These are phyloP conservation scores for Patellaria atrata DNA, from an alignment of 495 filamentous ascomycete genomes.

Conservation along the genomic window DNA sequence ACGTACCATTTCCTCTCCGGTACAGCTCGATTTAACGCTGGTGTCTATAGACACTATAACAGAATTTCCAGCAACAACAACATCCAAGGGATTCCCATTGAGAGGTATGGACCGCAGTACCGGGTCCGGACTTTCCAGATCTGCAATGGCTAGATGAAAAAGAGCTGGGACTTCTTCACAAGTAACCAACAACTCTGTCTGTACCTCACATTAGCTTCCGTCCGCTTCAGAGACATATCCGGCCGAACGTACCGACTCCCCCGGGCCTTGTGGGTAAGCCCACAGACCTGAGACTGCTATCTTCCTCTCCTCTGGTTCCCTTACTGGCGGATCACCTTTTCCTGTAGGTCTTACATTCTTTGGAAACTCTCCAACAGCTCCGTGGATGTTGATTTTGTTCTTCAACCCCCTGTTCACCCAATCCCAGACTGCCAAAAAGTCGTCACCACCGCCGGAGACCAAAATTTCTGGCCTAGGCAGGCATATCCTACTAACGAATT, in stretches of 20 bases:
- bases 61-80: constrained; percentile 5
- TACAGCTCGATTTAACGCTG: too few species aligned
- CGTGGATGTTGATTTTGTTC: constrained; percentile 38
- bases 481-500: constrained; percentile 67
- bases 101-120: constrained; percentile 6
- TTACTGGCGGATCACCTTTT: constrained; percentile 1
- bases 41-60: constrained; percentile 21
- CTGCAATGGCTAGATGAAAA: constrained; percentile 10
- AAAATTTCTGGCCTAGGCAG: constrained; percentile 45
- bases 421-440: constrained; percentile 64
- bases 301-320: constrained; percentile 2
- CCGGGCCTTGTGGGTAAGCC: constrained; percentile 11
- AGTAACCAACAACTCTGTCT: constrained; percentile 18
- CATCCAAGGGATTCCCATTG: constrained; percentile 20
- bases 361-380: constrained; percentile 23
- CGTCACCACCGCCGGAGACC: constrained; percentile 77
- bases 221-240: too few species aligned
- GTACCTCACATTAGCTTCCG: not conserved
- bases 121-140: not conserved
- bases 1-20: too few species aligned
- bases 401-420: constrained; percentile 47
- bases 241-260: too few species aligned
- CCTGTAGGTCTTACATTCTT: not conserved
- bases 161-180: constrained; percentile 24
- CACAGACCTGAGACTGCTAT: constrained; percentile 22